Evolutionary conservation across 768 basidiomycete species (phyloP), one percentile per base, ranked within the genome.

Genomic region (Boletus speciosus): DNA sequence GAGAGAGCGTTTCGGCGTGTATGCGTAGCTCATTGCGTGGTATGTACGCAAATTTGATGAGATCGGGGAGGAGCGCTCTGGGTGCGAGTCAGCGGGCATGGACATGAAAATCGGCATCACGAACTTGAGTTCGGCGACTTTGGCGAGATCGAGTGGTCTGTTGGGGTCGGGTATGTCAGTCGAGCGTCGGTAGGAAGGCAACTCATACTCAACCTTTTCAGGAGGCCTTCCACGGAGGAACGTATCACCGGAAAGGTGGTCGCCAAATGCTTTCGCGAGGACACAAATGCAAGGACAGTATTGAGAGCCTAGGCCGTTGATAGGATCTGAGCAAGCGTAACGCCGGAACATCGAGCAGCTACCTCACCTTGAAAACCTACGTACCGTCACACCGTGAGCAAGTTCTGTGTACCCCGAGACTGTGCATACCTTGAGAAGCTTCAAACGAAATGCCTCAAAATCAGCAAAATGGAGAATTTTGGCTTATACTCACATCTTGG

Each of bases 201-300:
- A 43, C 31, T 15, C 1, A 35, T 5, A 4, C 64, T 76, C 47
- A 56, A 89, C 93, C 83, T 77, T 63, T 90, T 89, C 19, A 93
- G 68, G 8, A 94, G 75, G 44, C 79, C 76, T 73, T 95, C 92
- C 0, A 92, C 90, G n/a, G 90, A 90, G 14, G 80, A 77, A 40
- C 86, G 79, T 25, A 94, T 77, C 4, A 83, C 79, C 6, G 83
- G 76, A 62, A 93, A 95, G 0, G 90, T 93, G 7, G 82, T 85
- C 7, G 90, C 88, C 34, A 95, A 69, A 58, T 89, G 82, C 59
- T 90, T 88, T 56, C 90, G 78, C 0, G 90, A 85, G 3, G 90
- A 88, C 37, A 92, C 79, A 63, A 96, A 96, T 0, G 88, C 92
- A 38, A 94, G 79, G 5, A 96, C 90, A 14, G 92, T 91, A 61